These are phyloP conservation scores for Ophidiomyces ophidiicola DNA, from an alignment of 2,329 filamentous ascomycete species.

Conservation along the genomic window DNA sequence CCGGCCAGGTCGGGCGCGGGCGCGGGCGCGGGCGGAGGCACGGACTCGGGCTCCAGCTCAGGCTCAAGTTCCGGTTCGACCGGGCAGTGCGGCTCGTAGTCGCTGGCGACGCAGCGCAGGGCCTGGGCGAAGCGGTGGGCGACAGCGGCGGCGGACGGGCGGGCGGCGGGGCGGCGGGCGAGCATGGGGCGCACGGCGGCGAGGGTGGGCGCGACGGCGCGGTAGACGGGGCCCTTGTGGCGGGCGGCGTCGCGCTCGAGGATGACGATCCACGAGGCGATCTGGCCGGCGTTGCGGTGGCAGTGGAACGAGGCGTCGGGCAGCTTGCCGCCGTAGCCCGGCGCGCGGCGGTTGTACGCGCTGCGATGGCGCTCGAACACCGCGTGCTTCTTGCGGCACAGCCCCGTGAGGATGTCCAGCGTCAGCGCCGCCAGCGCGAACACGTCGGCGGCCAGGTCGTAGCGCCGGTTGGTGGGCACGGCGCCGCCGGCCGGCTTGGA, in stretches of 20 bases:
- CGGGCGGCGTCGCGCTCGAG: conserved; percentile 39
- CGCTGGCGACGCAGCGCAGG: conserved; percentile 14
- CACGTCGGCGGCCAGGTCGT: conserved; percentile 38
- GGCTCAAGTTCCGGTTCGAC: conserved; percentile 2
- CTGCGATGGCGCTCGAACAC: conserved; percentile 46
- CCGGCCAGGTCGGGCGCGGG: not conserved
- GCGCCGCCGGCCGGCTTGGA: no score
- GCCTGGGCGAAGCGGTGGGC: conserved; percentile 19
- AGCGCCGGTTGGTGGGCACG: no score
- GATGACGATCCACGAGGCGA: conserved; percentile 44
- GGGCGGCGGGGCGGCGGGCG: conserved; percentile 22
- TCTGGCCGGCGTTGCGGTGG: conserved; percentile 39
- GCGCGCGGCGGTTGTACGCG: conserved; percentile 28
- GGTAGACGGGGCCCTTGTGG: conserved; percentile 28
- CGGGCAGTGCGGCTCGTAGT: conserved; percentile 8
- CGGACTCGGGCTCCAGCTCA: not conserved
- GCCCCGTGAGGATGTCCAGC: conserved; percentile 47
- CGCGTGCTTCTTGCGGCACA: conserved; percentile 45
- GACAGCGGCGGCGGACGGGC: conserved; percentile 25
- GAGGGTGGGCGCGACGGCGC: conserved; percentile 29
- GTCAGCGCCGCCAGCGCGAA: conserved; percentile 49
- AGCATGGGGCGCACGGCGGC: conserved; percentile 30
- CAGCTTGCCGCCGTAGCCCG: conserved; percentile 37
- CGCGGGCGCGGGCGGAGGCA: no score
- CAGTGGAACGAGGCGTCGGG: conserved; percentile 48